A percentile compares a stretch with the other conserved stretches of the same genome.
phyloP scores from a whole-genome alignment of 441 rosid genomes.

The Erysimum pusillum region DNA sequence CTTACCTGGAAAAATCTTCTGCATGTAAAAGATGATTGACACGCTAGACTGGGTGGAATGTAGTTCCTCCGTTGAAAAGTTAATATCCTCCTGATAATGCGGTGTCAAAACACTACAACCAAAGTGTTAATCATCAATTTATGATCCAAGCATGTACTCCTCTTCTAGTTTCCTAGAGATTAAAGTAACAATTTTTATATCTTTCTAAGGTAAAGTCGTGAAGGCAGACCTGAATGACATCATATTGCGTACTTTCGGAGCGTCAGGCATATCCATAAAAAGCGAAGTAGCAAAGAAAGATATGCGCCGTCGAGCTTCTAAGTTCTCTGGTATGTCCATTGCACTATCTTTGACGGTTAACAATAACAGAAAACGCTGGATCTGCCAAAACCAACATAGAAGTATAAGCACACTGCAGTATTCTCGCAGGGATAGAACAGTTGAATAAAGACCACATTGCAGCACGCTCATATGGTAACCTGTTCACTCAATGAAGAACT shows the following conservation, averaged over 20 bases:
- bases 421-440: constrained; percentile 7
- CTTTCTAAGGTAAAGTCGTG: constrained; percentile 27
- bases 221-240: constrained; percentile 87
- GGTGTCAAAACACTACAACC: constrained; percentile 88
- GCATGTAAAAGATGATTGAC: constrained; percentile 90
- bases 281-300: constrained; percentile 98
- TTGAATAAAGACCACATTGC: constrained; percentile 7
- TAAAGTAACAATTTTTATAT: neutral
- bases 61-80: constrained; percentile 79
- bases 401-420: constrained; percentile 33
- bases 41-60: constrained; percentile 74
- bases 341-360: constrained; percentile 87
- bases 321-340: constrained; percentile 88
- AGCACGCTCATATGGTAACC: constrained; percentile 38
- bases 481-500: constrained; percentile 58
- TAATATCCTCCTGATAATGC: constrained; percentile 88
- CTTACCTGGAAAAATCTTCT: constrained; percentile 86
- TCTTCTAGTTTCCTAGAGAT: constrained; percentile 1
- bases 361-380: constrained; percentile 80
- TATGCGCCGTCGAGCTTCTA: constrained; percentile 91
- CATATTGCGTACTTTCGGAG: constrained; percentile 94
- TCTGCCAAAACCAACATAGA: constrained; percentile 61
- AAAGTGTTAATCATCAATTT: constrained; percentile 40
- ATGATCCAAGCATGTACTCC: constrained; percentile 21
- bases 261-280: constrained; percentile 89